phyloP scores from a whole-genome alignment of 768 basidiomycete species.

The Lyophyllum decastes region DNA sequence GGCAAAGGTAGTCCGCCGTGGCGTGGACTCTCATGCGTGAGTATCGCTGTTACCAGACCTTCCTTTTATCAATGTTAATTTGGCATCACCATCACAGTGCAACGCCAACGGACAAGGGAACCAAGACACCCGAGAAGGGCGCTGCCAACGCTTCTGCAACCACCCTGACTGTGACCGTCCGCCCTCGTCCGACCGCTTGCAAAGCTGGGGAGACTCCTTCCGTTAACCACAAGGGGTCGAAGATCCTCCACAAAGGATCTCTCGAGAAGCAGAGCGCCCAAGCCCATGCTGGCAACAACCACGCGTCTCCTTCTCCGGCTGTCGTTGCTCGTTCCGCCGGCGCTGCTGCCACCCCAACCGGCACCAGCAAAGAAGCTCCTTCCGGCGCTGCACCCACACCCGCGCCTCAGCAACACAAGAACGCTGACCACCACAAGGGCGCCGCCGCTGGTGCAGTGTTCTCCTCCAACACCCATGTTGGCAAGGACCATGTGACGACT shows the following conservation, averaged over 20 bases:
- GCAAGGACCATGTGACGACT: neutral
- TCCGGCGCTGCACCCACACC: conserved; percentile 14
- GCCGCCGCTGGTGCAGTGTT: neutral
- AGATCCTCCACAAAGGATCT: neutral
- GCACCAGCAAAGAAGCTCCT: neutral
- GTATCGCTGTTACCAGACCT: neutral
- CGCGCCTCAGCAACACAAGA: conserved; percentile 5
- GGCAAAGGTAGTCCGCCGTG: neutral
- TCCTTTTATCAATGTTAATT: neutral
- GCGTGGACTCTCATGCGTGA: neutral
- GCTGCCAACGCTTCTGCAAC: neutral
- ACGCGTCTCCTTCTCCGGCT: neutral
- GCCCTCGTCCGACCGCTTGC: neutral
- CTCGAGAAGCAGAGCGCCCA: neutral
- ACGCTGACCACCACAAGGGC: neutral
- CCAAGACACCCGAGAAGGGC: neutral
- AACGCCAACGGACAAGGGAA: neutral
- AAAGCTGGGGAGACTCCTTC: neutral
- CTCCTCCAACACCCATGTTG: neutral
- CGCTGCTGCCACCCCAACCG: conserved; percentile 11
- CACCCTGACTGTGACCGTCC: conserved; percentile 1
- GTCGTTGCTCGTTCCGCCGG: conserved; percentile 7
- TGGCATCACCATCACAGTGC: neutral
- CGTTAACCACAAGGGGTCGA: neutral
- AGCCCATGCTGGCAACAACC: neutral